Evolutionary conservation across 1,284 basidiomycete genomes (phyloP).

Genomic region (Malassezia sp.): DNA sequence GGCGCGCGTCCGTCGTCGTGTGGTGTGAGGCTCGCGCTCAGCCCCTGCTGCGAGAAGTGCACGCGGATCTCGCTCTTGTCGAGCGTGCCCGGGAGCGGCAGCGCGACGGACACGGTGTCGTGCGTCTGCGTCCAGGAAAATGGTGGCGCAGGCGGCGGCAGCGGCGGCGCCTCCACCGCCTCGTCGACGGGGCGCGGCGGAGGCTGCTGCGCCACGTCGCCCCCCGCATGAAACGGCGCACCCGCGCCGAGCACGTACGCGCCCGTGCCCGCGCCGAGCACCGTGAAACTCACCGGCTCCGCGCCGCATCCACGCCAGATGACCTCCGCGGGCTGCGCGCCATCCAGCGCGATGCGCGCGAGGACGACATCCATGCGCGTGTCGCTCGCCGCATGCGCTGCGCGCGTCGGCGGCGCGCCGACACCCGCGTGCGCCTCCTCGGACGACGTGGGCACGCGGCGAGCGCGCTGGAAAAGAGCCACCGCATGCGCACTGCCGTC

Average conservation of each 20-base stretch:
- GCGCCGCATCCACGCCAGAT: slow-evolving; percentile 5
- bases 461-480: background rate
- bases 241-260: slow-evolving; percentile 3
- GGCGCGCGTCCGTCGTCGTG: background rate
- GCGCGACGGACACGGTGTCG: slow-evolving; percentile 67
- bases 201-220: no score
- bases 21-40: slow-evolving; percentile 49
- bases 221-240: slow-evolving; percentile 1
- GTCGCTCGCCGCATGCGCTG: background rate
- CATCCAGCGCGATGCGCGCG: background rate
- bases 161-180: background rate
- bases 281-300: background rate
- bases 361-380: slow-evolving; percentile 6
- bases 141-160: slow-evolving; percentile 8
- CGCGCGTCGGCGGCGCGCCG: no score
- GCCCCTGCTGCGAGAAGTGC: slow-evolving; percentile 57
- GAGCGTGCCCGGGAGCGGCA: slow-evolving; percentile 60
- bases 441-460: no score
- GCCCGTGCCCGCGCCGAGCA: background rate
- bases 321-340: background rate
- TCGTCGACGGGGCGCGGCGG: background rate
- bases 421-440: background rate
- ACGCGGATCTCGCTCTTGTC: slow-evolving; percentile 24
- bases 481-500: no score
- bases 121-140: slow-evolving; percentile 83